phyloP scores from a whole-genome alignment of 371 early-diverging fungal species.

The Nematocida ironsii region DNA sequence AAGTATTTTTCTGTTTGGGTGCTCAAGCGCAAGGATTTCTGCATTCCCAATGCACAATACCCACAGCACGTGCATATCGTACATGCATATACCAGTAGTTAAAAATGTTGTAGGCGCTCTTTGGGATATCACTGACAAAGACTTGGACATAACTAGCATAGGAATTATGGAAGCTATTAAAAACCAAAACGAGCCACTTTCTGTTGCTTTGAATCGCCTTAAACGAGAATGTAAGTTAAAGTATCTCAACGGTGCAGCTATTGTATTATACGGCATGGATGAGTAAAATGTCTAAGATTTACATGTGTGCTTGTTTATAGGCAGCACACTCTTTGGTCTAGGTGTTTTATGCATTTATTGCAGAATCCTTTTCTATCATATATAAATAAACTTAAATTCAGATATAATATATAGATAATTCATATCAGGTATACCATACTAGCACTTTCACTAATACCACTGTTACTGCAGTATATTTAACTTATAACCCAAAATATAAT shows the following conservation, averaged over 20 bases:
- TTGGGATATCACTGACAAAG: slow-evolving; percentile 97
- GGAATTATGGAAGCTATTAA: slow-evolving; percentile 71
- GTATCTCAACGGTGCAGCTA: slow-evolving; percentile 85
- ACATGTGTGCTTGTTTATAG: background rate
- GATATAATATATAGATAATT: background rate
- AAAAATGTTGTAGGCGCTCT: slow-evolving; percentile 79
- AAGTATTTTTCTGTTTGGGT: slow-evolving; percentile 68
- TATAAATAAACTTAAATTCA: no score
- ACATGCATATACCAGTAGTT: slow-evolving; percentile 18
- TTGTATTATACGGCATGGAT: slow-evolving; percentile 81
- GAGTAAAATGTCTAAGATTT: background rate
- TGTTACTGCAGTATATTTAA: no score
- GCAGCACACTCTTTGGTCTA: background rate
- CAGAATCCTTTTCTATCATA: background rate
- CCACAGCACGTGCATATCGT: slow-evolving; percentile 48
- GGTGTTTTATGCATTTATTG: background rate
- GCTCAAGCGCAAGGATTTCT: slow-evolving; percentile 61
- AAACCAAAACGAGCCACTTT: slow-evolving; percentile 71
- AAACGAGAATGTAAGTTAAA: slow-evolving; percentile 72
- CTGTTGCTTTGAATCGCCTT: slow-evolving; percentile 75
- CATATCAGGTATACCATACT: no score
- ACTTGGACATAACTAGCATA: slow-evolving; percentile 79
- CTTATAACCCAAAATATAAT: no score
- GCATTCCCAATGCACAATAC: slow-evolving; percentile 24
- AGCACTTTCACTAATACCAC: no score